phyloP scores from a whole-genome alignment of 2,329 filamentous ascomycete species.

The Fusarium sp. region DNA sequence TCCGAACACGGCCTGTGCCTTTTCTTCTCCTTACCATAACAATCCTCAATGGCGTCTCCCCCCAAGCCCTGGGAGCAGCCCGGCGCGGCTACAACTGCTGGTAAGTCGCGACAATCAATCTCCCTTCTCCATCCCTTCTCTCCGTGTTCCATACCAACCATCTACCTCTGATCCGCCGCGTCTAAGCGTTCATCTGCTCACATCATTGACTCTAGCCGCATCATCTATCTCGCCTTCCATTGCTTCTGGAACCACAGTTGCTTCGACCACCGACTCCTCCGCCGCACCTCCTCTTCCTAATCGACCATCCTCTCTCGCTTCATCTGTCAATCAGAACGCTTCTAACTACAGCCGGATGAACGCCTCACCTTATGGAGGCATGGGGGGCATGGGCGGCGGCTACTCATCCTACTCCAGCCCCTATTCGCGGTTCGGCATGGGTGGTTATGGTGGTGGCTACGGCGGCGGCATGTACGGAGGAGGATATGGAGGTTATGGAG shows the following conservation, averaged over 20 bases:
- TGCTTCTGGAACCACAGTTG: constrained; percentile 54
- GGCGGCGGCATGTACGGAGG: constrained; percentile 44
- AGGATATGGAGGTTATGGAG: constrained; percentile 55
- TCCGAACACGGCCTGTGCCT: constrained; percentile 7
- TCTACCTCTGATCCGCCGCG: constrained; percentile 4
- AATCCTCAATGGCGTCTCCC: constrained; percentile 74
- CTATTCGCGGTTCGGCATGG: constrained; percentile 56
- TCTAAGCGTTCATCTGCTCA: constrained; percentile 44
- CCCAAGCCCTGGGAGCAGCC: constrained; percentile 97
- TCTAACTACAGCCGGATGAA: constrained; percentile 78
- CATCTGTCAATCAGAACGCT: constrained; percentile 88
- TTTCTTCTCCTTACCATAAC: constrained; percentile 17
- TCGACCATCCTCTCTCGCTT: constrained; percentile 79
- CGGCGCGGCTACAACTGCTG: constrained; percentile 66
- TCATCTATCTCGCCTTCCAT: constrained; percentile 57
- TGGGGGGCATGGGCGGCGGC: constrained; percentile 53
- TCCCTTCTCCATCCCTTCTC: constrained; percentile 5
- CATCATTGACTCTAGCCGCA: constrained; percentile 46
- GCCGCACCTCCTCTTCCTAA: constrained; percentile 79
- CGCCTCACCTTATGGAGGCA: constrained; percentile 61
- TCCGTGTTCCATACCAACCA: constrained; percentile 7
- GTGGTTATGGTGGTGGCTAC: constrained; percentile 28
- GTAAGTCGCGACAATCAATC: constrained; percentile 55
- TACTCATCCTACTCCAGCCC: constrained; percentile 56
- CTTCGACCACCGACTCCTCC: constrained; percentile 52